Percentiles rank a stretch among this genome's conserved stretches.
Evolutionary conservation across 768 basidiomycete species (phyloP).

Genomic region (Neoboletus magnificus): DNA sequence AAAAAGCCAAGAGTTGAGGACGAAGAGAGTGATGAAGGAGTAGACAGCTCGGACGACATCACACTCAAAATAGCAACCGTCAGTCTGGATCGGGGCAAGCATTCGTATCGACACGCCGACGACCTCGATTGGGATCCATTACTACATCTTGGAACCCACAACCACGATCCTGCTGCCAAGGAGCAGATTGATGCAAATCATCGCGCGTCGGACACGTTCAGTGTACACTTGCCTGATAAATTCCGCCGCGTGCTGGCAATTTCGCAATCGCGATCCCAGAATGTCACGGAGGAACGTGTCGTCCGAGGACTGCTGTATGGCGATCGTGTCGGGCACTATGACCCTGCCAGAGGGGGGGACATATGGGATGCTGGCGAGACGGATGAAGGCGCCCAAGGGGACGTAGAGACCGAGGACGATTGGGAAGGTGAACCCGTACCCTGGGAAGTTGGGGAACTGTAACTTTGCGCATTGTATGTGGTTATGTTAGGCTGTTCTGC

Average conservation of each 20-base stretch:
- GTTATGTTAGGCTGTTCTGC: constrained; percentile 19
- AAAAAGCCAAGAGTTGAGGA: constrained; percentile 50
- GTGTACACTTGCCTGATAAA: constrained; percentile 62
- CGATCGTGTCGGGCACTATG: constrained; percentile 50
- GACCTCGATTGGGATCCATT: constrained; percentile 32
- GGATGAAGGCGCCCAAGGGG: constrained; percentile 37
- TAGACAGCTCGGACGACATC: constrained; percentile 16
- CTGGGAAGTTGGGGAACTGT: constrained; percentile 79
- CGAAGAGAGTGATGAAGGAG: constrained; percentile 28
- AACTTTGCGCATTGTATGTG: constrained; percentile 32
- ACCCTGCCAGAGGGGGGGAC: constrained; percentile 62
- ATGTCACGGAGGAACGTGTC: constrained; percentile 48
- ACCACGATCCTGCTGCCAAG: constrained; percentile 19
- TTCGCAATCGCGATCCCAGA: constrained; percentile 42
- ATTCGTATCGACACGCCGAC: constrained; percentile 6
- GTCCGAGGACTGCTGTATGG: constrained; percentile 63
- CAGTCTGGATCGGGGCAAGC: constrained; percentile 11
- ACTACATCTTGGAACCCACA: constrained; percentile 20
- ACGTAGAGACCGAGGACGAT: constrained; percentile 51
- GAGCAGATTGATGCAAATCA: constrained; percentile 23
- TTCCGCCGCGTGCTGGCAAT: constrained; percentile 64
- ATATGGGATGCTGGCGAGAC: constrained; percentile 77
- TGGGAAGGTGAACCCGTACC: constrained; percentile 84
- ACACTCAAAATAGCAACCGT: constrained; percentile 22
- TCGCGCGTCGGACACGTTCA: constrained; percentile 40